Evolutionary conservation across 495 filamentous ascomycete species (phyloP), one percentile per base, ranked within the genome.

Genomic region (Penicillium macrosclerotiorum): DNA sequence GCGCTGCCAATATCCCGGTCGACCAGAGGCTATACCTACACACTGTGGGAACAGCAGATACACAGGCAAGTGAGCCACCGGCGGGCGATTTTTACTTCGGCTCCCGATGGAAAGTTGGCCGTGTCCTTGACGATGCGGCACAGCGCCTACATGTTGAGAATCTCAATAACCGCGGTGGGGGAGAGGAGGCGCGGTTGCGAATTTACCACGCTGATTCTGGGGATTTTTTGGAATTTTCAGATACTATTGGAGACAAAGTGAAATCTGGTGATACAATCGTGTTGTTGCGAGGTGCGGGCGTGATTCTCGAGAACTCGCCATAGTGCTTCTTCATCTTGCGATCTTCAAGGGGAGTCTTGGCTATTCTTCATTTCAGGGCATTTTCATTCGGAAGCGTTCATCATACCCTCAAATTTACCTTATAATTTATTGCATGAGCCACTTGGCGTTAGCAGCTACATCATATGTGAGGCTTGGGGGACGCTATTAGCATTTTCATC

Each of bases 201-300:
- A 79, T 98, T 1, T 98, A 93, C 45, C 92, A 97, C 65, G 86
- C 96, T 0, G 93, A 97, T 60, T 85, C 83, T 0, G 94, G 94
- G 1, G 69, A 88, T 44, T 70, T 97, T 46, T 59, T 98, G 51
- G 86, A 86, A 36, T 98, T 96, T 65, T 80, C 79, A 17, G 90
- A 96, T 67, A 86, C 90, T 66, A 59, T 76, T 47, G 68, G 68
- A 2, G 65, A 85, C 16, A 77, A 82, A 59, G 76, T 76, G 8
- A 79, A 78, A 43, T 83, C 75, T 54, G 94, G 93, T 3, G 88
- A 97, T 66, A 96, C 88, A 7, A 77, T 97, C 50, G 90, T 98
- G 9, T 57, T 98, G 63, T 56, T 97, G 40, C 77, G 93, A 50
- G 93, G 93, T 1, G 83, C 96, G 24, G 90, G 84, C 18, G 76